Conservation (phyloP, 2,329 filamentous ascomycete species). For the Trematosphaeria pertusa region DNA sequence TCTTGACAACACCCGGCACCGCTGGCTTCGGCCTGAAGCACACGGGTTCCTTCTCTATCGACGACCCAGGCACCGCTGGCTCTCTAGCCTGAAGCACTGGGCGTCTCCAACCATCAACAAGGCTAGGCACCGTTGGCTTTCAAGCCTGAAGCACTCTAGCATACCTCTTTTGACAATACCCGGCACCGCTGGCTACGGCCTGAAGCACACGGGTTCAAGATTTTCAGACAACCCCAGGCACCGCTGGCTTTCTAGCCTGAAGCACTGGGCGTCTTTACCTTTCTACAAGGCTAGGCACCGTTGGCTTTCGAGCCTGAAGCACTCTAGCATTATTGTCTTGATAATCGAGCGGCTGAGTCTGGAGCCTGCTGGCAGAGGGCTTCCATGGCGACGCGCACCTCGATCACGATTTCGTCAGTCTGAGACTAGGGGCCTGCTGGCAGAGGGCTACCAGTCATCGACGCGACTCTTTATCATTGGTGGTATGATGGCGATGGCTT, state of each 20-base stretch:
- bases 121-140: neutral
- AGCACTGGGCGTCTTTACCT: neutral
- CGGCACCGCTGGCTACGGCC: no score
- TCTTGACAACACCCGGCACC: neutral
- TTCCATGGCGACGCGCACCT: no score
- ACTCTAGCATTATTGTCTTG: neutral
- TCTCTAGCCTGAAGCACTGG: neutral
- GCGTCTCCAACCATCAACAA: neutral
- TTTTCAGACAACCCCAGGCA: neutral
- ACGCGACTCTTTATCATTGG: neutral
- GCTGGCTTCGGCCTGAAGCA: no score
- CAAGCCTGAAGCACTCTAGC: slow-evolving; percentile 1
- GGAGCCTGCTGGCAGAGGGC: no score
- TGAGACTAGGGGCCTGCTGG: no score
- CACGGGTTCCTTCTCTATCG: no score
- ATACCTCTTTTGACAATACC: neutral
- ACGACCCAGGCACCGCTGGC: slow-evolving; percentile 1
- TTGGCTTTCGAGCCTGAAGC: neutral
- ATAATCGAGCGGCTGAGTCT: no score
- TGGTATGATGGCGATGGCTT: neutral
- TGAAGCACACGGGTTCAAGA: no score
- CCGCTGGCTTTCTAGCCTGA: neutral
- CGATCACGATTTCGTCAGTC: no score
- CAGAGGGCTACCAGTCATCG: neutral
- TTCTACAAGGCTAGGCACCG: neutral